Conservation (phyloP, 306 rosid species). For the Sindora glabra region DNA sequence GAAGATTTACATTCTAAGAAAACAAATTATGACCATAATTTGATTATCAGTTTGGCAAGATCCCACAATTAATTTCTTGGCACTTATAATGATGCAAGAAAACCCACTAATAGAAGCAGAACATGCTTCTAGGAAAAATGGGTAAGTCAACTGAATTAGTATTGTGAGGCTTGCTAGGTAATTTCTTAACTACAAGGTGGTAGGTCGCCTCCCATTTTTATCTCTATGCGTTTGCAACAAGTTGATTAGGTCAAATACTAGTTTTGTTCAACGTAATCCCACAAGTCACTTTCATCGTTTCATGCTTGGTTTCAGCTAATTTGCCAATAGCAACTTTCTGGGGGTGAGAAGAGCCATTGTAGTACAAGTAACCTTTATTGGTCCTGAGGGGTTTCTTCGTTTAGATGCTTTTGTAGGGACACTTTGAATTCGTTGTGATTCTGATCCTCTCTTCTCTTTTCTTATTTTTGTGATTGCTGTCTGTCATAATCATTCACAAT, state of each 20-base stretch:
- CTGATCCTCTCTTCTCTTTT: too few species aligned
- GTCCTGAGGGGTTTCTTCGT: slow-evolving; percentile 4
- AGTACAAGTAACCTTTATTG: not conserved
- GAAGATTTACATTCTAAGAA: too few species aligned
- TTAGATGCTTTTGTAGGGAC: not conserved
- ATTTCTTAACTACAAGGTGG: not conserved
- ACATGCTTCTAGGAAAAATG: not conserved
- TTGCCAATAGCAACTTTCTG: not conserved
- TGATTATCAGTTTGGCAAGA: not conserved
- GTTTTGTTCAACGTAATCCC: not conserved
- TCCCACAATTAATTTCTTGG: not conserved
- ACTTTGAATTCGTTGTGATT: slow-evolving; percentile 3
- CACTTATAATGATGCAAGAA: not conserved
- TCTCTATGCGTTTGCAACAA: not conserved
- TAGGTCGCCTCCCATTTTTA: slow-evolving; percentile 15
- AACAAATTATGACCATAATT: not conserved
- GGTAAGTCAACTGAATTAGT: too few species aligned
- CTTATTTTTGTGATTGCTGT: not conserved
- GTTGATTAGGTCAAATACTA: slow-evolving; percentile 13
- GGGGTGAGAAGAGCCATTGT: too few species aligned
- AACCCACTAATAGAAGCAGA: not conserved
- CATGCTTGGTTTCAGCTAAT: too few species aligned
- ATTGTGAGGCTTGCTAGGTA: too few species aligned
- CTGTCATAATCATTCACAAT: not conserved
- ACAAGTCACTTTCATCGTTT: not conserved